Evolutionary conservation across 2,329 filamentous ascomycete genomes (phyloP).

Genomic region (Fusarium sambucinum): DNA sequence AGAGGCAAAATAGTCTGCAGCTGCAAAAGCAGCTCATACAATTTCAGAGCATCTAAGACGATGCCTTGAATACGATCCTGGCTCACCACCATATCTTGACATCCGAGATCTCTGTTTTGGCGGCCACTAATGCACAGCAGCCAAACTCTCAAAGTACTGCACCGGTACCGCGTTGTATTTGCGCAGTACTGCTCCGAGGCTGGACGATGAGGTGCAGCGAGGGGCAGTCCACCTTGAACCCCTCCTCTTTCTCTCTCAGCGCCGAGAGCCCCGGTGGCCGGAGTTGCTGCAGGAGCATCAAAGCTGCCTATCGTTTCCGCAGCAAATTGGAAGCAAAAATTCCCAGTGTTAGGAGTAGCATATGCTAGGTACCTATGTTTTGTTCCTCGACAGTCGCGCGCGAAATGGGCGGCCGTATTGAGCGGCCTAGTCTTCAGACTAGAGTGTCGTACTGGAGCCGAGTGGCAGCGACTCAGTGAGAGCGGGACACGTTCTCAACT

Average conservation of each 20-base stretch:
- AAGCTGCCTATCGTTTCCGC: slow-evolving; percentile 34
- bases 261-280: slow-evolving; percentile 35
- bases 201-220: slow-evolving; percentile 36
- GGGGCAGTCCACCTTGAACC: slow-evolving; percentile 39
- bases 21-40: slow-evolving; percentile 20
- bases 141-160: slow-evolving; percentile 38
- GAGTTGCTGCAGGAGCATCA: slow-evolving; percentile 36
- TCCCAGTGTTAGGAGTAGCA: slow-evolving; percentile 35
- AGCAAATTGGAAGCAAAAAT: slow-evolving; percentile 44
- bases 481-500: slow-evolving; percentile 50
- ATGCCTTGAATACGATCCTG: slow-evolving; percentile 41
- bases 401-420: slow-evolving; percentile 44
- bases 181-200: slow-evolving; percentile 32
- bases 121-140: slow-evolving; percentile 53
- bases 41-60: slow-evolving; percentile 15
- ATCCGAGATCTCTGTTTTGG: slow-evolving; percentile 52
- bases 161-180: slow-evolving; percentile 37
- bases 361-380: slow-evolving; percentile 32
- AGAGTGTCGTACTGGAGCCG: slow-evolving; percentile 43
- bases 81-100: slow-evolving; percentile 47
- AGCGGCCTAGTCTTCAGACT: slow-evolving; percentile 39
- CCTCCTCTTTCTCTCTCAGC: slow-evolving; percentile 27
- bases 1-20: slow-evolving; percentile 38
- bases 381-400: slow-evolving; percentile 42
- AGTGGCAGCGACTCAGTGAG: slow-evolving; percentile 48